Conservation (phyloP, 139 green algal species). For the Pseudopediastrum boryanum region DNA sequence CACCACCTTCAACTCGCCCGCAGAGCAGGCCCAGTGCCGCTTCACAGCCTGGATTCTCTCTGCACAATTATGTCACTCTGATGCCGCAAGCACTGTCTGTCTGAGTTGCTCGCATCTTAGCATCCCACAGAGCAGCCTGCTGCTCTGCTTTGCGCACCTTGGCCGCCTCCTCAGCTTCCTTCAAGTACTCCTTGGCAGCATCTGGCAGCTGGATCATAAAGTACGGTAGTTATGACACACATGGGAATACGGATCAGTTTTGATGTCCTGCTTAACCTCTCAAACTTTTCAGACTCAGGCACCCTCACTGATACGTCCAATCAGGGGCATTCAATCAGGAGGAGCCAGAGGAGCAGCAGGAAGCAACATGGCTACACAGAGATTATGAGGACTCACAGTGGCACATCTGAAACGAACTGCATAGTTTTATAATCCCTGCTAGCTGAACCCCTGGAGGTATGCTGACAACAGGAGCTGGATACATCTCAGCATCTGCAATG, state of each 20-base stretch:
- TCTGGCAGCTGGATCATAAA: background rate
- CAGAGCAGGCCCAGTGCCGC: too few species aligned
- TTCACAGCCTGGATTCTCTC: too few species aligned
- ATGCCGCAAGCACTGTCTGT: constrained; percentile 62
- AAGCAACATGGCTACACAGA: background rate
- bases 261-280: background rate
- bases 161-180: constrained; percentile 49
- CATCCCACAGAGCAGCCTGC: constrained; percentile 56
- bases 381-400: too few species aligned
- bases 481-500: too few species aligned
- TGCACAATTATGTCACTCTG: constrained; percentile 15
- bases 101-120: constrained; percentile 70
- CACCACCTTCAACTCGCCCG: too few species aligned
- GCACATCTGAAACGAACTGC: too few species aligned
- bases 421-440: too few species aligned
- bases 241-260: background rate
- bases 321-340: constrained; percentile 42
- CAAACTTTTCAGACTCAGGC: background rate
- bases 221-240: background rate
- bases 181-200: background rate
- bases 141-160: constrained; percentile 44
- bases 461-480: too few species aligned
- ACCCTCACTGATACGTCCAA: background rate
- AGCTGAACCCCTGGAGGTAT: too few species aligned
- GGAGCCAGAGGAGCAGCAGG: background rate